A percentile compares a stretch with the other conserved stretches of the same genome.
Conservation (phyloP, 2,329 filamentous ascomycete genomes). For the Domatiomyces globalis region DNA sequence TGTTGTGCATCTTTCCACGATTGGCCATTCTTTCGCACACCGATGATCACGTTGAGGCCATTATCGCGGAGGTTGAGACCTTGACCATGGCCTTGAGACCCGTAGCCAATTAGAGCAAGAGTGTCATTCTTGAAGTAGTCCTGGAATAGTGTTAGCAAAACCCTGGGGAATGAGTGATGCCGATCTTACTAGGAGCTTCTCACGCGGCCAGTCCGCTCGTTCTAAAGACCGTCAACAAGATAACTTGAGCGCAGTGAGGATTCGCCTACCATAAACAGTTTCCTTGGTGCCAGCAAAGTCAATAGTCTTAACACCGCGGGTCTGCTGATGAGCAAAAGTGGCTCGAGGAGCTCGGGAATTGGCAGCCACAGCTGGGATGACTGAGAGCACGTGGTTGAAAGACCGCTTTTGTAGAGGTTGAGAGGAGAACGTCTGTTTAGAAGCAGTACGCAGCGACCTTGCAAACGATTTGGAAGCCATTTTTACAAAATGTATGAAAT, state of each 20-base stretch:
- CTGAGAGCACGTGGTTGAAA: slow-evolving; percentile 44
- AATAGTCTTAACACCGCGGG: slow-evolving; percentile 91
- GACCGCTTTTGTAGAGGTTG: slow-evolving; percentile 41
- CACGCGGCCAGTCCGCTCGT: slow-evolving; percentile 94
- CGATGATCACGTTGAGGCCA: slow-evolving; percentile 96
- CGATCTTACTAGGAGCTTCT: slow-evolving; percentile 80
- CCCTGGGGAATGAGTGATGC: slow-evolving; percentile 1
- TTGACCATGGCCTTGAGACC: slow-evolving; percentile 95
- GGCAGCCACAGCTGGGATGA: slow-evolving; percentile 36
- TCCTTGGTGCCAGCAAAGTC: slow-evolving; percentile 96
- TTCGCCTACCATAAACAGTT: slow-evolving; percentile 67
- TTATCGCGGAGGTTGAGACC: slow-evolving; percentile 99
- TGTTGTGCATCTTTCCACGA: slow-evolving; percentile 96
- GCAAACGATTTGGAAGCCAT: slow-evolving; percentile 37
- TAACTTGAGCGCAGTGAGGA: slow-evolving; percentile 8
- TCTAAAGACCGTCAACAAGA: slow-evolving; percentile 41
- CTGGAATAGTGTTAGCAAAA: slow-evolving; percentile 32
- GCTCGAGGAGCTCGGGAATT: slow-evolving; percentile 30
- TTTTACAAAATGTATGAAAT: slow-evolving; percentile 14
- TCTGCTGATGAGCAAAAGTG: slow-evolving; percentile 47
- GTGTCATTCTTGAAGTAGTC: slow-evolving; percentile 99
- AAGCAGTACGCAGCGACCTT: slow-evolving; percentile 44
- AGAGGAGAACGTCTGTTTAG: slow-evolving; percentile 40
- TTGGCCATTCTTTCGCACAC: slow-evolving; percentile 94
- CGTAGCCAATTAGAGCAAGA: slow-evolving; percentile 96